phyloP scores from a whole-genome alignment of 441 rosid genomes.

The California macrophylla region DNA sequence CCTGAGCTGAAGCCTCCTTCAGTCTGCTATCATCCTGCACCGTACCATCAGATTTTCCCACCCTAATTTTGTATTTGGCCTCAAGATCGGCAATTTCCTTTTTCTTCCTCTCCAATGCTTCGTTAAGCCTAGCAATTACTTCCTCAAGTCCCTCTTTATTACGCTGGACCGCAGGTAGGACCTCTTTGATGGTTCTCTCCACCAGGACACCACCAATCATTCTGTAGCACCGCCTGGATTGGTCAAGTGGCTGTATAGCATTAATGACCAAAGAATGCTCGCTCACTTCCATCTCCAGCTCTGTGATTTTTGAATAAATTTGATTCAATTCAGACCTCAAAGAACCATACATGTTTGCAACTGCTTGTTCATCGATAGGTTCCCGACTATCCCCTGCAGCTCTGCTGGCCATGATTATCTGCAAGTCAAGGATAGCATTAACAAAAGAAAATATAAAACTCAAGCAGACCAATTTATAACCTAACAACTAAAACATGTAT shows the following conservation, averaged over 20 bases:
- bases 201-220: slow-evolving; percentile 93
- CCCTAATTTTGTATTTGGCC: slow-evolving; percentile 73
- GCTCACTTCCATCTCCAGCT: slow-evolving; percentile 86
- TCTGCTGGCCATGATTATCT: slow-evolving; percentile 46
- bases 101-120: slow-evolving; percentile 72
- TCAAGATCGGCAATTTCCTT: slow-evolving; percentile 68
- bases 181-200: slow-evolving; percentile 82
- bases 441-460: not conserved
- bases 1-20: slow-evolving; percentile 86
- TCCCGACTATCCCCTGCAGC: slow-evolving; percentile 35
- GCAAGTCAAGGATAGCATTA: not conserved
- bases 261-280: slow-evolving; percentile 76
- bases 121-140: slow-evolving; percentile 67
- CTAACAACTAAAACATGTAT: not conserved
- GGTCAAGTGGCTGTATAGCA: slow-evolving; percentile 80
- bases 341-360: slow-evolving; percentile 50
- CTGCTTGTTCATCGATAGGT: slow-evolving; percentile 58
- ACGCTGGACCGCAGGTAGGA: slow-evolving; percentile 81
- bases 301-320: slow-evolving; percentile 79
- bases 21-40: slow-evolving; percentile 48
- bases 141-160: slow-evolving; percentile 88
- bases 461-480: not conserved
- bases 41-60: slow-evolving; percentile 51
- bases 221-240: slow-evolving; percentile 66
- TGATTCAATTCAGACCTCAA: slow-evolving; percentile 78